Percentiles rank a stretch among this genome's conserved stretches.
phyloP scores from a whole-genome alignment of 2,329 filamentous ascomycete genomes.

The Colletotrichum gloeosporioides region DNA sequence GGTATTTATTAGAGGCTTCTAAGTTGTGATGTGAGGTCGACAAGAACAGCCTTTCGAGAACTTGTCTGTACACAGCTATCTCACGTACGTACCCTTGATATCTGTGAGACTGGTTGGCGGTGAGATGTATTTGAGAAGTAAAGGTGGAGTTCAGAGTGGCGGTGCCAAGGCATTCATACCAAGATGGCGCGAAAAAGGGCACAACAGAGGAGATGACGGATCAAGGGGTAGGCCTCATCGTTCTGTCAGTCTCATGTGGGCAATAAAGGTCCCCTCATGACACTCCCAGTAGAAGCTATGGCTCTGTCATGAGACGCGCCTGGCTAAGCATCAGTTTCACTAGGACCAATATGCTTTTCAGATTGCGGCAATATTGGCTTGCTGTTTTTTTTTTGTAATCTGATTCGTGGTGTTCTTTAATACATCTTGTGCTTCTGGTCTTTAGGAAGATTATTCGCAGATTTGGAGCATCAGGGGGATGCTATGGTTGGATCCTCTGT shows the following conservation, averaged over 20 bases:
- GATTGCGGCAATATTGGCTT: not conserved
- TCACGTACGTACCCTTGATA: no score
- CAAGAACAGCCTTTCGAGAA: not conserved
- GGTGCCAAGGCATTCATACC: not conserved
- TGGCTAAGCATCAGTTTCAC: no score
- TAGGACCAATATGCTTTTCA: no score
- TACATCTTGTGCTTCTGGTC: not conserved
- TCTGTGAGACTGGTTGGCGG: no score
- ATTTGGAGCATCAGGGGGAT: fast-evolving
- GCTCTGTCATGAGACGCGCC: not conserved
- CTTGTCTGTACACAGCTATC: no score
- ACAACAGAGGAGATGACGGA: not conserved
- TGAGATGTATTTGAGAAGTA: not conserved
- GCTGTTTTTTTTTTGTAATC: not conserved
- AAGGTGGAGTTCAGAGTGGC: not conserved
- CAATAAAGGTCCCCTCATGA: not conserved
- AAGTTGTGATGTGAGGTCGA: not conserved
- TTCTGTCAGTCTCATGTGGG: not conserved
- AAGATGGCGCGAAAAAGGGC: not conserved
- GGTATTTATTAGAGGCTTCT: not conserved
- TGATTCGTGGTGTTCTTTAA: not conserved
- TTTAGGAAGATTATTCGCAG: not conserved
- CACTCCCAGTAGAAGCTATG: not conserved
- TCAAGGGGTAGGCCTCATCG: not conserved
- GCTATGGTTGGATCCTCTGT: not conserved